Percentiles rank a stretch among this genome's conserved stretches.
These are phyloP conservation scores for Metschnikowia vanudenii DNA, from an alignment of 805 yeast genomes.

Conservation along the genomic window DNA sequence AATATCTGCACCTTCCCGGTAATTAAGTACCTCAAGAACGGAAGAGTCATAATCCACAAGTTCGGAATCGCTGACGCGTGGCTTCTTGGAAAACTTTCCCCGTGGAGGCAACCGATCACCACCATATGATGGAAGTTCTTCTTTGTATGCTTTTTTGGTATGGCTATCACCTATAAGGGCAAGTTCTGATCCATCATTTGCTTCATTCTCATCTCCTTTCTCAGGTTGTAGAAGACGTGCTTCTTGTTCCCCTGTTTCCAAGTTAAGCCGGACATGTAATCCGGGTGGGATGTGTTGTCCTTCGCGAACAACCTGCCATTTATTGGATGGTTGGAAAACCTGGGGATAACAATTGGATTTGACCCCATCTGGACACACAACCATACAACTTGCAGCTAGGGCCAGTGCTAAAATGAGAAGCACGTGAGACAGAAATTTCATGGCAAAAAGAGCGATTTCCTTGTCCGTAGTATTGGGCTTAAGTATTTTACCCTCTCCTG, in stretches of 20 bases:
- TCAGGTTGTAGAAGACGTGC: slow-evolving; percentile 57
- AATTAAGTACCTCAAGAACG: slow-evolving; percentile 14
- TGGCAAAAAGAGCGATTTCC: not conserved
- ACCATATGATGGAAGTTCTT: not conserved
- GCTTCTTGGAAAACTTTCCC: slow-evolving; percentile 2
- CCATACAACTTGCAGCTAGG: slow-evolving; percentile 8
- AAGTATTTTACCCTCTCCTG: not conserved
- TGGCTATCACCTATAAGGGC: not conserved
- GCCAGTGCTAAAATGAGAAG: slow-evolving; percentile 10
- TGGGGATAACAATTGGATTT: slow-evolving; percentile 60
- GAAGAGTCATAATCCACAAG: slow-evolving; percentile 16
- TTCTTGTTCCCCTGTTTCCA: slow-evolving; percentile 67
- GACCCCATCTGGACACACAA: slow-evolving; percentile 43
- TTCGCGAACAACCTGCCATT: slow-evolving; percentile 68
- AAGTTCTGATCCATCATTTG: too few species aligned
- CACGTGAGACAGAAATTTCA: slow-evolving; percentile 4
- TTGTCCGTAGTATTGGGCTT: not conserved
- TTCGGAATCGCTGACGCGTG: slow-evolving; percentile 17
- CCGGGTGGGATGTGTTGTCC: slow-evolving; percentile 85
- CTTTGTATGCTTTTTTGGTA: not conserved
- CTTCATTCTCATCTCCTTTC: slow-evolving; percentile 14
- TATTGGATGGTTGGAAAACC: slow-evolving; percentile 57
- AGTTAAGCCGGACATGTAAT: slow-evolving; percentile 67
- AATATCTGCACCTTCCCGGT: slow-evolving; percentile 17
- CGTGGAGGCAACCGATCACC: not conserved